Evolutionary conservation across 2,329 filamentous ascomycete species (phyloP), one percentile per base, ranked within the genome.

Genomic region (Pestalotiopsis sp.): DNA sequence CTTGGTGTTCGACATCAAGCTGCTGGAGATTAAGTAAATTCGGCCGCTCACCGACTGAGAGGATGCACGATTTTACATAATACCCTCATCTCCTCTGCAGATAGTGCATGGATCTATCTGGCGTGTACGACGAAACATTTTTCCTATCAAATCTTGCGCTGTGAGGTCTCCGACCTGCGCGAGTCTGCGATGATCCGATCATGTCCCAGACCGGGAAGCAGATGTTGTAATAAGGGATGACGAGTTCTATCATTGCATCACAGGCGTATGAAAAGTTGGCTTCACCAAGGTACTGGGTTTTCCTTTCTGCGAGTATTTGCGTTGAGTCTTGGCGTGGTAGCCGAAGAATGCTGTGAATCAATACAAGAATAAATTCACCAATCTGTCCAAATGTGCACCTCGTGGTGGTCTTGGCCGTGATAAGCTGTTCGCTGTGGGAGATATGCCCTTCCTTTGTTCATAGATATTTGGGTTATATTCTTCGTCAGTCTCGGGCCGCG

Each of bases 1-100:
- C 74, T 85, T 99, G 81, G 89, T 92, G 80, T 99, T 99, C 81
- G 97, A 99, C 81, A 87, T 96, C 77, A 96, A 95, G 87, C 86
- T 95, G 66, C 84, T 95, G 67, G 91, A 92, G 82, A 93, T 94
- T 83, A 94, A 94, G 86, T 95, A 91, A 86, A 61, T 45, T 36
- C 20, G n/a, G 7, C 27, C 23, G 60, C 14, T 20, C 25, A 5
- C 39, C 23, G 14, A 14, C n/a, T 58, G 63, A 25, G 38, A 25
- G 20, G 57, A n/a, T 39, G 20, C 13, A 31, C 38, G 56, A 65
- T 59, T 64, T 36, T 36, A 31, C 23, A 38, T 23, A 17, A 31
- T 67, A n/a, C 49, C 66, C 25, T 38, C 27, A 69, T 72, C 72
- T 66, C 70, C 69, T 66, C 45, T 52, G 45, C 45, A 11, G 45